Conservation (phyloP, 257 asterid species). For the Anisodus tanguticus region DNA sequence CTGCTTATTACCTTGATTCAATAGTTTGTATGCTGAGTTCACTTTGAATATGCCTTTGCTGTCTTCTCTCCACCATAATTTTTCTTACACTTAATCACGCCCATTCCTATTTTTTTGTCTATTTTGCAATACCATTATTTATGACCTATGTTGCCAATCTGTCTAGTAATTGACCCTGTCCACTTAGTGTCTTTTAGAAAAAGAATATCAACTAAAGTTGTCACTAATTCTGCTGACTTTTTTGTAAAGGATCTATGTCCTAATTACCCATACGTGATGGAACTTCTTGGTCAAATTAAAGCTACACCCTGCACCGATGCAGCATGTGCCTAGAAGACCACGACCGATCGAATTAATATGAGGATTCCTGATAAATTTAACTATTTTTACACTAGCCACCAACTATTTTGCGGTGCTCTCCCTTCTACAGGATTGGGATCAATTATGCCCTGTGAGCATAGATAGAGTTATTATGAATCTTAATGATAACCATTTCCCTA, state of each 20-base stretch:
- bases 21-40: too few species aligned
- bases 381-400: background rate
- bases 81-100: background rate
- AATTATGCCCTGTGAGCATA: background rate
- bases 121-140: too few species aligned
- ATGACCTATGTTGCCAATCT: too few species aligned
- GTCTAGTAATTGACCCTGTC: too few species aligned
- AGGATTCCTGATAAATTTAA: background rate
- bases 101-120: background rate
- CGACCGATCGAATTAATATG: background rate
- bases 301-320: background rate
- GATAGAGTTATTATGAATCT: slow-evolving; percentile 3
- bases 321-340: background rate
- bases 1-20: too few species aligned
- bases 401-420: background rate
- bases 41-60: too few species aligned
- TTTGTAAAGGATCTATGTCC: too few species aligned
- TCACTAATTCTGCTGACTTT: too few species aligned
- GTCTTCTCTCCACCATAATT: too few species aligned
- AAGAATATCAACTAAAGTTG: too few species aligned
- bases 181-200: too few species aligned
- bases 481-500: background rate
- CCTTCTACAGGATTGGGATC: background rate
- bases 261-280: background rate
- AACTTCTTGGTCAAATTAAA: slow-evolving; percentile 19